phyloP scores from a whole-genome alignment of 2,329 filamentous ascomycete species.

The Knufia fluminis region DNA sequence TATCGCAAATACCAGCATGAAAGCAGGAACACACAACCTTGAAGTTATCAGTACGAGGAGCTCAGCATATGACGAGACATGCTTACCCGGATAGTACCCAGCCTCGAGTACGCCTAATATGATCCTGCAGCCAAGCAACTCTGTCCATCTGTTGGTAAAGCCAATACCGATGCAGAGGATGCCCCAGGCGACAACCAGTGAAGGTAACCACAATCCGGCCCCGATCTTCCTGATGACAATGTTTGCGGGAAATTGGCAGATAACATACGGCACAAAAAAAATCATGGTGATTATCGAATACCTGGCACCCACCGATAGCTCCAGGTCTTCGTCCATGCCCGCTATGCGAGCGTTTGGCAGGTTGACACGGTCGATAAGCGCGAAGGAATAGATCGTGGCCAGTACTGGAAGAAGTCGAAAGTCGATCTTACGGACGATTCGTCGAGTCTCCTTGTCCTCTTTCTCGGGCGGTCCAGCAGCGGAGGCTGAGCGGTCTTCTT shows the following conservation, averaged over 20 bases:
- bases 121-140: conserved; percentile 23
- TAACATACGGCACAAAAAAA: conserved; percentile 25
- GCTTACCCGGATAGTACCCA: conserved; percentile 25
- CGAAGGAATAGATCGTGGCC: conserved; percentile 32
- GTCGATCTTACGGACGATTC: conserved; percentile 26
- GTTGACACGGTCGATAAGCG: conserved; percentile 33
- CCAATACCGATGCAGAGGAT: conserved; percentile 30
- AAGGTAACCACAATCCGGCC: conserved; percentile 11
- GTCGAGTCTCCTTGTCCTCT: conserved; percentile 31
- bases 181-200: conserved; percentile 10
- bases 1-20: conserved; percentile 27
- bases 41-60: no score
- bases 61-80: no score
- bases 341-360: conserved; percentile 23
- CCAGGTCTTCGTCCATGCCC: conserved; percentile 19
- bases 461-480: conserved; percentile 21
- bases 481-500: neutral
- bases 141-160: conserved; percentile 23
- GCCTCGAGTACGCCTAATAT: conserved; percentile 27
- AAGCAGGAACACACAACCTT: conserved; percentile 10
- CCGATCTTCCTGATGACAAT: conserved; percentile 31
- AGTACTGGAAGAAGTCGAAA: conserved; percentile 33
- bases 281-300: conserved; percentile 26
- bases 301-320: conserved; percentile 21
- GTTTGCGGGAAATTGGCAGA: conserved; percentile 35